Conservation (phyloP, 164 flowering plant genomes). For the Sedum album region DNA sequence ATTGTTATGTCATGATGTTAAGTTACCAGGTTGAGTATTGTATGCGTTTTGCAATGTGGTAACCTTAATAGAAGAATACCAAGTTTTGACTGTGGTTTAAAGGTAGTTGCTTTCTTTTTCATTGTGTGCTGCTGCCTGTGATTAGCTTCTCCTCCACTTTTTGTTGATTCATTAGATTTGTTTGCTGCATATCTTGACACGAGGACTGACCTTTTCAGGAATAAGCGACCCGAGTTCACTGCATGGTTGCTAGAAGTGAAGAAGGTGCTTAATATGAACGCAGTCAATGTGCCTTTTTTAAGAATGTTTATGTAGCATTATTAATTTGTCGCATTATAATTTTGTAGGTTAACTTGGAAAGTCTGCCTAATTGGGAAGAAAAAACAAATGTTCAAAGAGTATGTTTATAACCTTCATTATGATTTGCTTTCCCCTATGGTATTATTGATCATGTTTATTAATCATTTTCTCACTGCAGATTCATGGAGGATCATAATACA, state of each 20-base stretch:
- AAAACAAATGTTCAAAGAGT: conserved; percentile 95
- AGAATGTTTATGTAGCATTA: not conserved
- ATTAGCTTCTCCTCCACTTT: too few species aligned
- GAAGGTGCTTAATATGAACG: conserved; percentile 34
- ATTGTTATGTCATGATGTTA: too few species aligned
- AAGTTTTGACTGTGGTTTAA: too few species aligned
- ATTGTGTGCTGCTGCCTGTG: too few species aligned
- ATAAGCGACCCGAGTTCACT: conserved; percentile 90
- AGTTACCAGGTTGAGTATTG: too few species aligned
- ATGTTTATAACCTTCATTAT: conserved; percentile 15
- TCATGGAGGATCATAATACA: conserved; percentile 99
- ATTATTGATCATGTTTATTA: not conserved
- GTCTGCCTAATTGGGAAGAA: conserved; percentile 87
- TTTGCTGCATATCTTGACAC: too few species aligned
- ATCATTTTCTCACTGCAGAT: conserved; percentile 34
- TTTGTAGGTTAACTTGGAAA: conserved; percentile 80
- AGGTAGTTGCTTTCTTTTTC: too few species aligned
- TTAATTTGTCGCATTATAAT: too few species aligned
- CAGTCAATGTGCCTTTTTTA: not conserved
- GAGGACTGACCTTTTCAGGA: conserved; percentile 38
- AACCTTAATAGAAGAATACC: too few species aligned
- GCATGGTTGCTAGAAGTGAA: conserved; percentile 94
- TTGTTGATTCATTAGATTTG: too few species aligned
- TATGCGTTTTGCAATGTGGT: too few species aligned
- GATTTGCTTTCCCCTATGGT: not conserved